Evolutionary conservation across 2,329 filamentous ascomycete species (phyloP), one percentile per base, ranked within the genome.

Genomic region (Exophiala oligosperma): DNA sequence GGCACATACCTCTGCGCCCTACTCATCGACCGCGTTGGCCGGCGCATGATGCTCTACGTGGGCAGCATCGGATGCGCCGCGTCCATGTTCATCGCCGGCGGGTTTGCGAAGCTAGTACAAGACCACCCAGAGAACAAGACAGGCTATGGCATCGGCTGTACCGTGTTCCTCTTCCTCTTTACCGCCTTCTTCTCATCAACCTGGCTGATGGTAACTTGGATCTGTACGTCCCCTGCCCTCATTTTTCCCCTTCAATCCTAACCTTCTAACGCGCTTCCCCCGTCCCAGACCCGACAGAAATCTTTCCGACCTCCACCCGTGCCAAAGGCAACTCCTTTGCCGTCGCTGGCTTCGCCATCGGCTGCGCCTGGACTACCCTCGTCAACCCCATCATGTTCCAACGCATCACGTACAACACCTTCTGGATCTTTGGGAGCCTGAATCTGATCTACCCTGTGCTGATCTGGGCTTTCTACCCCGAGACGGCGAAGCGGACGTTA

Each of bases 11-110:
- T 71, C 48, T 65, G 64, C 48, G 64, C 66, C 48, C 64, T 72
- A 46, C 72, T 68, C 24, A 66, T 76, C 37, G 73, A 75, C 50
- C 66, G 68, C 17, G 64, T 76, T 37, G 73, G 73, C 43, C 70
- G 73, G 21, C 68, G 73, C 37, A 56, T 66, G 52, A 73, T 70
- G 1, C 66, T 75, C 12, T 72, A 70, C 59, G 73, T 72, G 71
- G 72, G 72, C 35, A 67, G 71, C 11, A 65, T 70, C 12, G 63
- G 60, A 23, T 68, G 69, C 14, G 66, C 67, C 35, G 68, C 72
- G 50, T 57, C 63, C 52, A 63, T 73, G 41, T 72, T 72, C 59
- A 46, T 65, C 21, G 66, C 69, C 21, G 71, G 68, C 3, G 70
- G 65, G 4, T 59, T 69, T 17, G 17, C 17, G 3, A 8, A 67